Evolutionary conservation across 2,329 filamentous ascomycete species (phyloP), one percentile per base, ranked within the genome.

Genomic region (Juglanconis juglandina): DNA sequence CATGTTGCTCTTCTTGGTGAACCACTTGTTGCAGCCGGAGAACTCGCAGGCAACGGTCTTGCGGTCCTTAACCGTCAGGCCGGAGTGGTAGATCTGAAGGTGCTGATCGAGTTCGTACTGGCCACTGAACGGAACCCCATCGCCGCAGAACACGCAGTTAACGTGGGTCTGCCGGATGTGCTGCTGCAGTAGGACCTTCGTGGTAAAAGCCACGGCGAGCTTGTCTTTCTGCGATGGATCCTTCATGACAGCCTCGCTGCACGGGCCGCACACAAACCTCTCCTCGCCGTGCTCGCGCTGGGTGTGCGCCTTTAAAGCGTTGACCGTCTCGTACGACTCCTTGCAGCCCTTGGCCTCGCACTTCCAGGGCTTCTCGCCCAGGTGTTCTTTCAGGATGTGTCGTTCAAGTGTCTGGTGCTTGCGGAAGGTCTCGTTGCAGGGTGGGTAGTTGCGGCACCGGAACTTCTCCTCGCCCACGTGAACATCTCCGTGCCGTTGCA

Each of bases 371-470:
- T 88, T 85, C 61, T 88, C 75, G 34, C 87, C 79, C 44, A 94
- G 77, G 72, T 98, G 94, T 11, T 87, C 88, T 9, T 85, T 84
- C 57, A 88, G 85, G 64, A 96, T 84, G 71, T 98, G 94, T 55
- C 90, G 87, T 71, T 93, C 87, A 14, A 97, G 81, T 0, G 92
- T 96, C 65, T 92, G 87, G 71, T 92, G 89, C 74, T 96, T 97
- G 63, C 94, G 85, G 73, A 97, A 98, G 24, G 85, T 86, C 74
- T 91, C 84, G 17, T 84, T 82, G 74, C 92, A 96, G 1, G 83
- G 85, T 1, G 83, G 81, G 66, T 85, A 88, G 39, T 85, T 87
- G 30, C 82, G 86, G 70, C 92, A 96, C 60, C 84, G 81, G 68
- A 89, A 92, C 56, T 89, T 83, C 70, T 95, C 88, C 66, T 88